phyloP scores from a whole-genome alignment of 2,329 filamentous ascomycete species.

The Fusarium bulbicola region DNA sequence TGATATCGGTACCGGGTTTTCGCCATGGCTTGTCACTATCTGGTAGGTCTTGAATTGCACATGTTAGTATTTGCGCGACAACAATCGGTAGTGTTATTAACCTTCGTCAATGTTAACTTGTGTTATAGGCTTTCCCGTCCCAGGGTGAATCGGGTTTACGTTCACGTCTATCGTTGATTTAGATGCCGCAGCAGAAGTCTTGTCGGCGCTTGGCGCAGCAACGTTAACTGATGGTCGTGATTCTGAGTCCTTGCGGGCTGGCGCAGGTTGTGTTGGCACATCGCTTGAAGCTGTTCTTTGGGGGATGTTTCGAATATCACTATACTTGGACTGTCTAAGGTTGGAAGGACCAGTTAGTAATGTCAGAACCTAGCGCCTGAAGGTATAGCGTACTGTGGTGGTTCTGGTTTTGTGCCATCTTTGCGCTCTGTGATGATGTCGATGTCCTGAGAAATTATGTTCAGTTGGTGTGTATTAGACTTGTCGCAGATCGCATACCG shows the following conservation, averaged over 20 bases:
- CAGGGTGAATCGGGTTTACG: constrained; percentile 80
- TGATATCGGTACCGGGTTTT: constrained; percentile 90
- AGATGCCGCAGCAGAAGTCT: constrained; percentile 71
- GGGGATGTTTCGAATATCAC: constrained; percentile 72
- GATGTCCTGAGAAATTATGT: constrained; percentile 60
- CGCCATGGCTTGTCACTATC: constrained; percentile 95
- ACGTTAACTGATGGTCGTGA: constrained; percentile 47
- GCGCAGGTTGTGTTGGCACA: constrained; percentile 55
- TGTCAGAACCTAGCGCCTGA: background rate
- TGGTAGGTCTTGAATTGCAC: constrained; percentile 62
- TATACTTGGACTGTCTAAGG: constrained; percentile 67
- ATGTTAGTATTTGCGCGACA: background rate
- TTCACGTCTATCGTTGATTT: constrained; percentile 89
- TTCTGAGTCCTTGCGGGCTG: constrained; percentile 58
- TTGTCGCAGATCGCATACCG: constrained; percentile 30
- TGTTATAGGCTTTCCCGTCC: constrained; percentile 82
- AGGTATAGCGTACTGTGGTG: constrained; percentile 60
- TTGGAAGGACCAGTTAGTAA: constrained; percentile 9
- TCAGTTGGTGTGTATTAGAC: background rate
- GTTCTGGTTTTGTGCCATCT: constrained; percentile 68
- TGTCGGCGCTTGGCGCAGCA: constrained; percentile 57
- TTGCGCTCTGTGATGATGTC: constrained; percentile 75
- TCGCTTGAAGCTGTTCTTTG: constrained; percentile 66
- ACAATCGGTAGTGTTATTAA: constrained; percentile 38
- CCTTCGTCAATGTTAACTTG: constrained; percentile 78